A percentile compares a stretch with the other conserved stretches of the same genome.
phyloP scores from a whole-genome alignment of 2,329 filamentous ascomycete species.

The Gliomastix tumulicola region DNA sequence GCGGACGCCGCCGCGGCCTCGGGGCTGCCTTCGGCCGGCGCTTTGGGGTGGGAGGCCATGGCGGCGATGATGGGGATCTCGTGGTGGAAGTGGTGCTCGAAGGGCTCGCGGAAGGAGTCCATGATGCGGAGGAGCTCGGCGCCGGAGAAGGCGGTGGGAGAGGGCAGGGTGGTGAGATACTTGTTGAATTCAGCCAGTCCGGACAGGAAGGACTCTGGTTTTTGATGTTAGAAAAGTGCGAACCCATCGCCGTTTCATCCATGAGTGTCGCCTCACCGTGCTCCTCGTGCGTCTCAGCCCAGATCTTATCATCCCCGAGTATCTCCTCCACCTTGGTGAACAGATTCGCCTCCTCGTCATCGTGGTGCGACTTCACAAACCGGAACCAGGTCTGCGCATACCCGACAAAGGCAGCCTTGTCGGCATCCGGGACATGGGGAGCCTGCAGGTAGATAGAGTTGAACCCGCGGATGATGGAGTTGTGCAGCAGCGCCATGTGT shows the following conservation, averaged over 20 bases:
- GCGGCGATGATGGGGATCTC: slow-evolving; percentile 45
- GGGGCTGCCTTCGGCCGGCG: slow-evolving; percentile 36
- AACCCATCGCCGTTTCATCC: neutral
- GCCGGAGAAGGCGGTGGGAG: slow-evolving; percentile 34
- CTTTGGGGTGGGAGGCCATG: slow-evolving; percentile 41
- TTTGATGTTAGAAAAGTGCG: neutral
- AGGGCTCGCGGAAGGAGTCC: slow-evolving; percentile 40
- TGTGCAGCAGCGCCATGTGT: slow-evolving; percentile 56
- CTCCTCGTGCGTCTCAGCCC: slow-evolving; percentile 44
- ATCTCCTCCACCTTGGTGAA: slow-evolving; percentile 48
- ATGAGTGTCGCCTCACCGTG: slow-evolving; percentile 41
- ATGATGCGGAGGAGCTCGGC: slow-evolving; percentile 40
- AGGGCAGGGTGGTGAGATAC: slow-evolving; percentile 38
- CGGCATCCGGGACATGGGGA: slow-evolving; percentile 38
- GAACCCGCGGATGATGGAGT: slow-evolving; percentile 55
- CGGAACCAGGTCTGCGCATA: slow-evolving; percentile 52
- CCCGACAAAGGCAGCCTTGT: slow-evolving; percentile 48
- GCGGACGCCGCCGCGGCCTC: slow-evolving; percentile 36
- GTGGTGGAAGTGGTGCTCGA: slow-evolving; percentile 48
- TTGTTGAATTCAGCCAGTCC: slow-evolving; percentile 43
- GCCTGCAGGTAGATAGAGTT: slow-evolving; percentile 58
- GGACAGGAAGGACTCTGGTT: slow-evolving; percentile 37
- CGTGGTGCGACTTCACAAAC: slow-evolving; percentile 53
- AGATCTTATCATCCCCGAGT: slow-evolving; percentile 42
- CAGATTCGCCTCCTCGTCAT: slow-evolving; percentile 50